Conservation (phyloP, 2,329 filamentous ascomycete species). For the Fusarium stilboides region DNA sequence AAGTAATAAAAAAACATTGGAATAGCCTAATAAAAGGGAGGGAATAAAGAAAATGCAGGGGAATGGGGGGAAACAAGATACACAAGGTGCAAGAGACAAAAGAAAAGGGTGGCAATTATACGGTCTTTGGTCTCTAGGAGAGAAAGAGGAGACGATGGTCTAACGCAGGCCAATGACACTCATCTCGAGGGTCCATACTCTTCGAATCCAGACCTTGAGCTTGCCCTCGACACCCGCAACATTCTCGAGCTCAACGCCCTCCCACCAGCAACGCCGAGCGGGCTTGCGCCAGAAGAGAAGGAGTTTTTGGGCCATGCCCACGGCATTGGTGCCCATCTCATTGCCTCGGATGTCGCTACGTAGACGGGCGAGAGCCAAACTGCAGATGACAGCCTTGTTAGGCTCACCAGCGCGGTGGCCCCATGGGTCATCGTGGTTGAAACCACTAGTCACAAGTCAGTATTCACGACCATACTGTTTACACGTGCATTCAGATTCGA, state of each 20-base stretch:
- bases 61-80: slow-evolving; percentile 34
- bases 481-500: slow-evolving; percentile 31
- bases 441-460: slow-evolving; percentile 76
- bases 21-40: slow-evolving; percentile 32
- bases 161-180: slow-evolving; percentile 88
- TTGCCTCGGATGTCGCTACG: slow-evolving; percentile 92
- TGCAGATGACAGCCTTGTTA: slow-evolving; percentile 98
- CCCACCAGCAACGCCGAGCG: slow-evolving; percentile 98
- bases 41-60: slow-evolving; percentile 27
- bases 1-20: slow-evolving; percentile 26
- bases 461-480: background rate
- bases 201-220: slow-evolving; percentile 97
- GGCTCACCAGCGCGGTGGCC: slow-evolving; percentile 97
- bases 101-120: slow-evolving; percentile 34
- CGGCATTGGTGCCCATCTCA: slow-evolving; percentile 80
- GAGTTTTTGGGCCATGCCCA: slow-evolving; percentile 98
- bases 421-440: slow-evolving; percentile 96
- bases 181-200: slow-evolving; percentile 99
- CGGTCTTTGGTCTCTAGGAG: slow-evolving; percentile 24
- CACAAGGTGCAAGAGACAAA: slow-evolving; percentile 40
- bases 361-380: slow-evolving; percentile 90
- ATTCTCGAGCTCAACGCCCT: slow-evolving; percentile 90
- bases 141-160: slow-evolving; percentile 13
- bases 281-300: slow-evolving; percentile 98
- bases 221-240: slow-evolving; percentile 93